Evolutionary conservation across 345 rosid genomes (phyloP), one percentile per base, ranked within the genome.

Genomic region (Ricinus communis): DNA sequence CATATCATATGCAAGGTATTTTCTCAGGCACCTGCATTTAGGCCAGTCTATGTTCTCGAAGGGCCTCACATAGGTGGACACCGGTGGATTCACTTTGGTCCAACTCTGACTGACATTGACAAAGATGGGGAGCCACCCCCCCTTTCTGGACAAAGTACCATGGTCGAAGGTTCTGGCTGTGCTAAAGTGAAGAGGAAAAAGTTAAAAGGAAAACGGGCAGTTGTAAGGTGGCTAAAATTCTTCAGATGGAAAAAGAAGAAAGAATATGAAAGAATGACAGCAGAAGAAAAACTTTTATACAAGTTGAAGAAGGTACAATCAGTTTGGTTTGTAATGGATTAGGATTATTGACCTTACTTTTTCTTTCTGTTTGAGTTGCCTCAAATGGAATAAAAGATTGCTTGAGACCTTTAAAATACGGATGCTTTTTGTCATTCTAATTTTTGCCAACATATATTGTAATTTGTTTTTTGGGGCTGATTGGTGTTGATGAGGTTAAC

Each of bases 181-280:
- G 69, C 43, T n/a, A 85, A 85, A 79, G 45, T 72, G 64, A 84
- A 83, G 87, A 87, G 94, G 89, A 87, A 84, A 68, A 92, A 89
- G 70, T 79, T 86, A 41, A 95, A 92, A 66, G 96, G 97, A 33
- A 93, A 92, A 73, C 82, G 97, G n/a, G 96, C 93, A 11, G 93
- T 93, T 36, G 94, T 90, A 16, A 84, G 88, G 82, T 92, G 96
- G 98, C 81, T 95, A 6, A 95, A 90, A 82, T 83, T 74, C 80
- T 89, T 95, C 81, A 84, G 97, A 74, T 91, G 90, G 89, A 93
- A 96, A 90, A 96, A 92, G 81, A 93, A 89, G 89, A 95, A 88
- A 83, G 96, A 89, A 50, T 84, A 78, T 41, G 89, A 85, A 77
- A 88, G 97, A 79, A 90, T 95, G 99, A 95, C 96, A 22, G 65